Percentiles rank a stretch among this genome's conserved stretches.
Evolutionary conservation across 2,329 filamentous ascomycete genomes (phyloP).

Genomic region (Moelleriella libera): DNA sequence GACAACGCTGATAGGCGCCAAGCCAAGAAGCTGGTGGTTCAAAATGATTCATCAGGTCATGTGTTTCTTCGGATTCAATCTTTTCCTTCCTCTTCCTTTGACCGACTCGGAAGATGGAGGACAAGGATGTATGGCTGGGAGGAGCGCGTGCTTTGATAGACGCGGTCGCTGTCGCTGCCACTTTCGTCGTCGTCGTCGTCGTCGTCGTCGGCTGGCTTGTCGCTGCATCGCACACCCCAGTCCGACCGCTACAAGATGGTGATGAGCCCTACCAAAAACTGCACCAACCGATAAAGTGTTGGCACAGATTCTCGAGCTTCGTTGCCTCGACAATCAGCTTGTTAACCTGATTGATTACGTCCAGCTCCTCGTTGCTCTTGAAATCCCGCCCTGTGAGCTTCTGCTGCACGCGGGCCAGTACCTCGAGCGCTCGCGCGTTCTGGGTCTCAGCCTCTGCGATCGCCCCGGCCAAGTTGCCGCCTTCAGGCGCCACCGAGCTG

Average conservation of each 20-base stretch:
- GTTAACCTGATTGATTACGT: slow-evolving; percentile 78
- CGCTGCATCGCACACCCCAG: too few relatives aligned
- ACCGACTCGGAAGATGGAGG: too few relatives aligned
- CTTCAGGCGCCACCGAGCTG: slow-evolving; percentile 30
- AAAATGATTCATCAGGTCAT: too few relatives aligned
- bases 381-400: slow-evolving; percentile 94
- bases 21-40: too few relatives aligned
- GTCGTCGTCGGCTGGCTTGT: too few relatives aligned
- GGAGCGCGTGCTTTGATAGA: too few relatives aligned
- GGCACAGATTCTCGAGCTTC: slow-evolving; percentile 91
- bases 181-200: too few relatives aligned
- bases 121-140: too few relatives aligned
- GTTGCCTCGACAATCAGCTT: slow-evolving; percentile 91
- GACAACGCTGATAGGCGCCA: not conserved
- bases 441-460: slow-evolving; percentile 57
- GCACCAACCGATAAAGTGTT: slow-evolving; percentile 99
- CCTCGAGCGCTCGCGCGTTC: slow-evolving; percentile 85
- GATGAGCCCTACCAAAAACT: slow-evolving; percentile 68
- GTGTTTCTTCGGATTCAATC: too few relatives aligned
- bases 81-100: too few relatives aligned
- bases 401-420: slow-evolving; percentile 81
- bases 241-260: too few relatives aligned
- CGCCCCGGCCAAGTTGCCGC: slow-evolving; percentile 20
- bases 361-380: slow-evolving; percentile 70
- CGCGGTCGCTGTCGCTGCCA: too few relatives aligned